Evolutionary conservation across 2,329 filamentous ascomycete genomes (phyloP).

Genomic region (Chaetomium globosum): DNA sequence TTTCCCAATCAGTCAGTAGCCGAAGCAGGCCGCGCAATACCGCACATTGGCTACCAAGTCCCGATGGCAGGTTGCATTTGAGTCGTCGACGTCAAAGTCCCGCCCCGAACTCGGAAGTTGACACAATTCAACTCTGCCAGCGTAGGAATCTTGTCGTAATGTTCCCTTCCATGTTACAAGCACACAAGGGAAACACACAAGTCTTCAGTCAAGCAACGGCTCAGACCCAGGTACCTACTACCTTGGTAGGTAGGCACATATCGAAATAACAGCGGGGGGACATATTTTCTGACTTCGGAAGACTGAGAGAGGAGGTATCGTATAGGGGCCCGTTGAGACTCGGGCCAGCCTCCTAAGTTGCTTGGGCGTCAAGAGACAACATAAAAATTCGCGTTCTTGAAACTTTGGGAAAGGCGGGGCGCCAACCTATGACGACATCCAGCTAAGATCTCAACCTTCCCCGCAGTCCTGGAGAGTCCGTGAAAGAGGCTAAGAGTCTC

Average conservation of each 20-base stretch:
- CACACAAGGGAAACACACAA: background rate
- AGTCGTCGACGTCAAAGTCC: background rate
- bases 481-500: background rate
- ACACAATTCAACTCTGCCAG: background rate
- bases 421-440: conserved; percentile 1
- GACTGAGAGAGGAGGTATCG: background rate
- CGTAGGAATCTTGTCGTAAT: background rate
- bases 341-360: background rate
- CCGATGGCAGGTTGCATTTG: conserved; percentile 7
- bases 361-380: background rate
- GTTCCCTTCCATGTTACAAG: background rate
- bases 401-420: background rate
- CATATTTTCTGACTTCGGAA: background rate
- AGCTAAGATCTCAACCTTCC: background rate
- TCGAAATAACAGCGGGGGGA: background rate
- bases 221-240: background rate
- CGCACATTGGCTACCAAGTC: background rate
- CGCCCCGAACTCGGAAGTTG: background rate
- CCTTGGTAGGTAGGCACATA: background rate
- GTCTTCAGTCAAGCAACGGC: background rate
- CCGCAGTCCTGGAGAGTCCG: background rate
- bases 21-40: conserved; percentile 10
- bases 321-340: background rate
- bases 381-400: background rate
- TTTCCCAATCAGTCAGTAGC: conserved; percentile 9